phyloP scores from a whole-genome alignment of 371 early-diverging fungal genomes.

The Sporodiniella umbellata region DNA sequence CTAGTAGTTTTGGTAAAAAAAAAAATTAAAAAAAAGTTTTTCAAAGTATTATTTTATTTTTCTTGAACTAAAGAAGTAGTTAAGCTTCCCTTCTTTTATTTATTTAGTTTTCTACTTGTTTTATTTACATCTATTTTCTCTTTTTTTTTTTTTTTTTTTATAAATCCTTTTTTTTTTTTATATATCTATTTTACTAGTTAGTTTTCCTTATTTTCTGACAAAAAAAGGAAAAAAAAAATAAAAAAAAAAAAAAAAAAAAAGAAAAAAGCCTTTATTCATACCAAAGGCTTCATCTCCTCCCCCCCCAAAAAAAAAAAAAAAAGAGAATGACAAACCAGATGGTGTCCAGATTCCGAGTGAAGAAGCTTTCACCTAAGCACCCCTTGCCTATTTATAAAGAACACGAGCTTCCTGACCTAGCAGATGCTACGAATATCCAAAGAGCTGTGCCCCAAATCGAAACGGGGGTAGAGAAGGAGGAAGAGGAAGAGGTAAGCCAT shows the following conservation, averaged over 20 bases:
- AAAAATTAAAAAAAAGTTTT: too few relatives aligned
- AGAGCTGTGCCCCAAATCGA: constrained; percentile 66
- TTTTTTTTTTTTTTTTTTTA: too few relatives aligned
- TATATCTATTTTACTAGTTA: too few relatives aligned
- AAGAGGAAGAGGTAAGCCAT: constrained; percentile 70
- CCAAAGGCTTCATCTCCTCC: too few relatives aligned
- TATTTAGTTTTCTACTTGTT: background rate
- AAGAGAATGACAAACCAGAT: constrained; percentile 28
- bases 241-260: too few relatives aligned
- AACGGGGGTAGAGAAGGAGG: constrained; percentile 92
- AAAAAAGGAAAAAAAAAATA: too few relatives aligned
- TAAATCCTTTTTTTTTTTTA: background rate
- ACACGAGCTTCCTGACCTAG: constrained; percentile 57
- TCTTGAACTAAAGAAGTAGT: constrained; percentile 4
- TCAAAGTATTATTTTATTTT: too few relatives aligned
- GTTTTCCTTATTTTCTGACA: too few relatives aligned
- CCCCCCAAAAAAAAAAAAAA: too few relatives aligned
- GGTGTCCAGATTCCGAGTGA: constrained; percentile 63
- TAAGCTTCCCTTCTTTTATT: background rate
- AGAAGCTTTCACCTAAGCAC: constrained; percentile 62
- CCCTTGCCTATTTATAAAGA: constrained; percentile 60
- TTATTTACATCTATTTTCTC: background rate
- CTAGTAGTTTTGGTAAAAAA: constrained; percentile 4
- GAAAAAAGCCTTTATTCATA: background rate
- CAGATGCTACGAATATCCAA: constrained; percentile 56